Evolutionary conservation across 306 rosid species (phyloP), one percentile per base, ranked within the genome.

Genomic region (Carpinus fangiana): DNA sequence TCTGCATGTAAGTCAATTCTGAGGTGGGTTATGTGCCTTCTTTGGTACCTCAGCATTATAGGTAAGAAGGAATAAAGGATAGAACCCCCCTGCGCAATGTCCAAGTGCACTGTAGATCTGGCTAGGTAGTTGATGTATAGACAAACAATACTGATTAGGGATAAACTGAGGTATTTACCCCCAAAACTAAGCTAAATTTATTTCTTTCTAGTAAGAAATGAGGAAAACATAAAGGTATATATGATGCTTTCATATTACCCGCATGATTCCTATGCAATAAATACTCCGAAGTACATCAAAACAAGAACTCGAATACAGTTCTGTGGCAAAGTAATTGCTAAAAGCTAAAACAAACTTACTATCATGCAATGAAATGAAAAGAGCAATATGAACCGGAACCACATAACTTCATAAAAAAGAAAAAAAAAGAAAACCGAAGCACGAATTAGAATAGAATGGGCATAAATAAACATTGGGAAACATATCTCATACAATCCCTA

Each of bases 401-500:
- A 41, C 20, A 36, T 36, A 38, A n/a, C 50, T 21, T 41, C 18
- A 48, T 34, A 41, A 41, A n/a, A 41, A 18, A 23, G 1, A 23
- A 23, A 23, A 23, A 4, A 61, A 4, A 4, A 67, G 28, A 51
- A 67, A 31, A 65, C 43, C 41, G 50, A 66, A 64, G 34, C 47
- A 64, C 18, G 72, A 18, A 41, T 67, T 66, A 17, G 51, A 38
- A 17, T 38, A 41, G 72, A 41, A 66, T 0, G 2, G 70, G 45
- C 21, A 31, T 8, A n/a, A 64, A 34, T 8, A 7, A 64, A 36
- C 70, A 64, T 7, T 64, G 20, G 8, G 46, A 64, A 36, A 12
- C 36, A 16, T 31, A 34, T 6, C 36, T 47, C 47, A 16, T 8
- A 64, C 46, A 64, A 78, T 76, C 74, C 77, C 73, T 46, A 79